phyloP scores from a whole-genome alignment of 2,329 filamentous ascomycete species.

The Trichoderma asperellum region DNA sequence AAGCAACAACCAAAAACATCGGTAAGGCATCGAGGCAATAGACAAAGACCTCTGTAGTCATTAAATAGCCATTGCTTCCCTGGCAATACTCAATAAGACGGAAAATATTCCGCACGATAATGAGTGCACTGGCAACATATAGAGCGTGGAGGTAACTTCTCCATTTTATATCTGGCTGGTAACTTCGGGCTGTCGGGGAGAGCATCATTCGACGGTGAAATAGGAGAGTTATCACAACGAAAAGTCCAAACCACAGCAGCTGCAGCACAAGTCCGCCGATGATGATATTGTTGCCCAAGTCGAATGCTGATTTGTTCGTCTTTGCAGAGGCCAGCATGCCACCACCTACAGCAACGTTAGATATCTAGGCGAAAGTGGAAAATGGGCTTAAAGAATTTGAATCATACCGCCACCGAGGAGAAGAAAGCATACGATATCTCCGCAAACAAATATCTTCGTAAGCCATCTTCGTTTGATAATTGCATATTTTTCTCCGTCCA shows the following conservation, averaged over 20 bases:
- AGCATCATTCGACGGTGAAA: conserved; percentile 9
- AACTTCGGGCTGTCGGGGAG: conserved; percentile 5
- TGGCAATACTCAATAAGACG: conserved; percentile 8
- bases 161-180: conserved; percentile 3
- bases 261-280: conserved; percentile 2
- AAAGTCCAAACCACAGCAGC: conserved; percentile 2
- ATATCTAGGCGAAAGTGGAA: not conserved
- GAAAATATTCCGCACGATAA: not conserved
- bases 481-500: not conserved
- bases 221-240: not conserved
- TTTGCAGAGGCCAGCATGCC: conserved; percentile 9
- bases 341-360: not conserved
- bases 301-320: not conserved
- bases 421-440: conserved; percentile 4
- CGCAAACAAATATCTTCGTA: conserved; percentile 1
- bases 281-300: not conserved
- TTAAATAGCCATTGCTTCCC: not conserved
- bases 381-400: not conserved
- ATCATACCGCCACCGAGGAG: conserved; percentile 1
- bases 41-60: not conserved
- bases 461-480: conserved; percentile 5
- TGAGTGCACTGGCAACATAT: conserved; percentile 8
- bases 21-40: conserved; percentile 4
- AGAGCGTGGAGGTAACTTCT: conserved; percentile 3
- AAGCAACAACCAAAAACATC: conserved; percentile 9